A percentile compares a stretch with the other conserved stretches of the same genome.
Evolutionary conservation across 257 asterid genomes (phyloP).

Genomic region (Ophiorrhiza pumila): DNA sequence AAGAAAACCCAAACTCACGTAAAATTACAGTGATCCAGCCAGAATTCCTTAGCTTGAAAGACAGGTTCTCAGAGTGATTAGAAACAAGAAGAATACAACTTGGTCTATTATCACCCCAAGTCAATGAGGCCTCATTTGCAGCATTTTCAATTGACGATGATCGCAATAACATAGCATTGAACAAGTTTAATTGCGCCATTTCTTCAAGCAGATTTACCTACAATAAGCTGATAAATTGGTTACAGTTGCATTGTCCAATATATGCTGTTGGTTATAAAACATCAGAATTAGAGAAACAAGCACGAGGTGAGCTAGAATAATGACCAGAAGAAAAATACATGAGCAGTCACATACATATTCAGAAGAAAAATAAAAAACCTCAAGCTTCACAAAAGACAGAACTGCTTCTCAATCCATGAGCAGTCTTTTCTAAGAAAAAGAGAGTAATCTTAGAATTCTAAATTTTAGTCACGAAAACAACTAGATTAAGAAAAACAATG

Average conservation of each 20-base stretch:
- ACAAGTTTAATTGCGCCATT: constrained; percentile 41
- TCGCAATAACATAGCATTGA: constrained; percentile 33
- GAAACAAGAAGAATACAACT: constrained; percentile 51
- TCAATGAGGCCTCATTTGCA: constrained; percentile 36
- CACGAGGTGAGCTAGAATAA: constrained; percentile 7
- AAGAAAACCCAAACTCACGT: constrained; percentile 46
- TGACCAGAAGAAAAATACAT: background rate
- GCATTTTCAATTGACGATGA: constrained; percentile 46
- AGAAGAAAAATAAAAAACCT: background rate
- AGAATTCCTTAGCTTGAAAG: constrained; percentile 31
- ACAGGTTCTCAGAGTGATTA: constrained; percentile 35
- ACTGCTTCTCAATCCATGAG: background rate
- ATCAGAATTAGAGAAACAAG: background rate
- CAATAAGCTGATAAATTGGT: constrained; percentile 20
- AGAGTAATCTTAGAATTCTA: background rate
- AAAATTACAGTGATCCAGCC: constrained; percentile 55
- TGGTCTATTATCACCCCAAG: constrained; percentile 50
- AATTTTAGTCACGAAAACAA: background rate
- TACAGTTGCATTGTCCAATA: constrained; percentile 1
- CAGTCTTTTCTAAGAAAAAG: background rate
- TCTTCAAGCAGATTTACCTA: constrained; percentile 65
- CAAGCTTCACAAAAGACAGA: background rate
- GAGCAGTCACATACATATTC: background rate
- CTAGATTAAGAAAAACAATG: background rate
- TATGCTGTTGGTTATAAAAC: background rate